Evolutionary conservation across 495 filamentous ascomycete species (phyloP).

Genomic region (Pseudotulostoma volvatum): DNA sequence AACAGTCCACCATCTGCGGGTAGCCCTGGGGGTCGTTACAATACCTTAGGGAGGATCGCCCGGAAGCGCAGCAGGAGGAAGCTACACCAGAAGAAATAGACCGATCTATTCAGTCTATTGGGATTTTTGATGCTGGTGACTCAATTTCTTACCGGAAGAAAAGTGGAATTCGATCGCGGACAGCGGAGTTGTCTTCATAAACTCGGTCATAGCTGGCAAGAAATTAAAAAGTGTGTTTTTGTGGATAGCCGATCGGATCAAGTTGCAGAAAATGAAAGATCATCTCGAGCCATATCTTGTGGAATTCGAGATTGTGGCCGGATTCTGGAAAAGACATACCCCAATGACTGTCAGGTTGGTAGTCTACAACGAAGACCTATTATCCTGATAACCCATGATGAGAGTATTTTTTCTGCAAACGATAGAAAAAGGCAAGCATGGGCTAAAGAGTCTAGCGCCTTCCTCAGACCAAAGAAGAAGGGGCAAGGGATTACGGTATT

Average conservation of each 20-base stretch:
- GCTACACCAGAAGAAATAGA: neutral
- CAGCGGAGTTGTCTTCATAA: neutral
- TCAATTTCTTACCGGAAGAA: neutral
- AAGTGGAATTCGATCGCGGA: neutral
- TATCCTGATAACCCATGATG: neutral
- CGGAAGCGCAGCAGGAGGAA: neutral
- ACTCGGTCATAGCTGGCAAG: neutral
- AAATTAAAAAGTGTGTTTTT: neutral
- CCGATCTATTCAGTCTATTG: neutral
- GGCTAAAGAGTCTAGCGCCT: neutral
- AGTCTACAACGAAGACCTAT: neutral
- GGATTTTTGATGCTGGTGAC: neutral
- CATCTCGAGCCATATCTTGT: neutral
- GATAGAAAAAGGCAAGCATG: neutral
- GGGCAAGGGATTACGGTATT: neutral
- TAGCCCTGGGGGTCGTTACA: no score
- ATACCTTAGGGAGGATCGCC: neutral
- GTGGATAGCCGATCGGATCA: neutral
- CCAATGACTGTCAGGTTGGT: neutral
- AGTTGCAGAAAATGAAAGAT: neutral
- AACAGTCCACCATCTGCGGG: no score
- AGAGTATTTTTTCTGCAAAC: neutral
- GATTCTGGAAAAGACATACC: neutral
- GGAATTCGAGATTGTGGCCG: neutral
- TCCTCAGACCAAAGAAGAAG: no score